A percentile compares a stretch with the other conserved stretches of the same genome.
Conservation (phyloP, 2,329 filamentous ascomycete genomes). For the Claviceps paspali region DNA sequence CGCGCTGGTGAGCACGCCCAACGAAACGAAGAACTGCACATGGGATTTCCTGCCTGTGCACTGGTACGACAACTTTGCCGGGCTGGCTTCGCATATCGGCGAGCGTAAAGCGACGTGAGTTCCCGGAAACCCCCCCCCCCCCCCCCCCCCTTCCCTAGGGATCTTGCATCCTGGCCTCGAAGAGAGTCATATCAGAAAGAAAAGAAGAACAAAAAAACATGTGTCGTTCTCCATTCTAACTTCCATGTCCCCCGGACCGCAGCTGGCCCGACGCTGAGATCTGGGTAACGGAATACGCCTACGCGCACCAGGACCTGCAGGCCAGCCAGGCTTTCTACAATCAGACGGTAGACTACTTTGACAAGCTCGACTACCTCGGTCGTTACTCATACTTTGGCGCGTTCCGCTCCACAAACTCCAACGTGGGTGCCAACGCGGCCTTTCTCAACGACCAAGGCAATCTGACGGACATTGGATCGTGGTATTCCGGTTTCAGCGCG, state of each 20-base stretch:
- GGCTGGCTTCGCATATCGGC: conserved; percentile 51
- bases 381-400: conserved; percentile 64
- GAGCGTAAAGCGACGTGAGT: conserved; percentile 24
- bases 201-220: too few species aligned
- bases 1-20: conserved; percentile 32
- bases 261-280: conserved; percentile 47
- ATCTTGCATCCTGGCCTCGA: too few species aligned
- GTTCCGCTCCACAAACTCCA: conserved; percentile 54
- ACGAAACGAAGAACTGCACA: conserved; percentile 35
- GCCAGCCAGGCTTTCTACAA: conserved; percentile 55
- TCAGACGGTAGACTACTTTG: conserved; percentile 48
- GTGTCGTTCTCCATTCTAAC: too few species aligned
- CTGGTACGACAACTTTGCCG: conserved; percentile 56
- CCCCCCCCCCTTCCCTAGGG: too few species aligned
- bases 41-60: conserved; percentile 50
- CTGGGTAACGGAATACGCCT: conserved; percentile 70
- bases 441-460: conserved; percentile 54
- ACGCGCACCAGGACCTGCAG: conserved; percentile 37
- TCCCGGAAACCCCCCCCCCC: too few species aligned
- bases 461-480: conserved; percentile 60
- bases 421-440: conserved; percentile 57
- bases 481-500: conserved; percentile 50
- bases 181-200: too few species aligned
- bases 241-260: conserved; percentile 14
- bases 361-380: conserved; percentile 38